A percentile compares a stretch with the other conserved stretches of the same genome.
These are phyloP conservation scores for Quercus lobata DNA, from an alignment of 331 rosid genomes.

Conservation along the genomic window DNA sequence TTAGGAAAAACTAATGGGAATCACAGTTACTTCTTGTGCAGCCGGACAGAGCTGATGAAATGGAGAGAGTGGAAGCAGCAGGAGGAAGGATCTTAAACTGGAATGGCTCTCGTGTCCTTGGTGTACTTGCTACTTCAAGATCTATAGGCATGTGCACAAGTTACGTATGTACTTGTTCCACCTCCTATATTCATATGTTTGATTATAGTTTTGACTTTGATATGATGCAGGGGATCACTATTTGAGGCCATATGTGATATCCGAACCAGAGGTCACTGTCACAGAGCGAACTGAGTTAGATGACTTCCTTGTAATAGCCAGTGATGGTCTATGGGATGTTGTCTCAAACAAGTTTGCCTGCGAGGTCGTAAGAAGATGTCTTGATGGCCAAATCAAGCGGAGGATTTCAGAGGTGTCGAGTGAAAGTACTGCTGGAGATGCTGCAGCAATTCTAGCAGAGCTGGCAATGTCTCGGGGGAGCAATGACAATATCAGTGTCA, in stretches of 20 bases:
- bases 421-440: constrained; percentile 19
- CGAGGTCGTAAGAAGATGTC: constrained; percentile 35
- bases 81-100: constrained; percentile 55
- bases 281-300: constrained; percentile 31
- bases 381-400: constrained; percentile 23
- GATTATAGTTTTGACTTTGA: background rate
- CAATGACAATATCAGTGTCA: constrained; percentile 55
- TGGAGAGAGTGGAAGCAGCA: constrained; percentile 56
- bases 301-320: constrained; percentile 57
- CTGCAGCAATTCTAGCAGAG: constrained; percentile 50
- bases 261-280: constrained; percentile 50
- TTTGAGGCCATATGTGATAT: constrained; percentile 59
- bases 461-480: constrained; percentile 70
- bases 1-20: background rate
- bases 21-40: background rate
- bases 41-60: constrained; percentile 63
- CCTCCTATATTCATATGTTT: background rate
- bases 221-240: constrained; percentile 43
- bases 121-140: constrained; percentile 65
- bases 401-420: constrained; percentile 3
- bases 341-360: constrained; percentile 48
- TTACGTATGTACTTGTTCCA: background rate
- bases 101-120: constrained; percentile 51
- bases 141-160: constrained; percentile 42
- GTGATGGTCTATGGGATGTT: constrained; percentile 70